These are phyloP conservation scores for Sporothrix protearum DNA, from an alignment of 2,329 filamentous ascomycete species.

Conservation along the genomic window DNA sequence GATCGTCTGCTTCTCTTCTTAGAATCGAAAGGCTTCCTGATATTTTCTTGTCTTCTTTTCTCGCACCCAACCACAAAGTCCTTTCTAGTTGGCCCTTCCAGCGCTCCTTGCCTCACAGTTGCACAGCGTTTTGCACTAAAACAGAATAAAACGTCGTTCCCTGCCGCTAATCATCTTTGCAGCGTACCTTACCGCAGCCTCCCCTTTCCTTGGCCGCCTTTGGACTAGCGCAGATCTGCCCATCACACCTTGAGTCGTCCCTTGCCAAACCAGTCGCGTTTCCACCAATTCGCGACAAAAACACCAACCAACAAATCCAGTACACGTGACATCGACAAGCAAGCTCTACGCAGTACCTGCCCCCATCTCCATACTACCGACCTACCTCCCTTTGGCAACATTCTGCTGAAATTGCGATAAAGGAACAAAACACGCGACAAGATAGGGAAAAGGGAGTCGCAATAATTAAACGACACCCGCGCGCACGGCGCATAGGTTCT, in stretches of 20 bases:
- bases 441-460: background rate
- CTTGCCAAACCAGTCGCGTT: constrained; percentile 15
- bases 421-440: background rate
- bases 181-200: background rate
- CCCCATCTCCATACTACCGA: background rate
- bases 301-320: background rate
- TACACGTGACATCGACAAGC: constrained; percentile 4
- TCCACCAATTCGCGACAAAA: constrained; percentile 9
- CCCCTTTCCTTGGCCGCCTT: constrained; percentile 13
- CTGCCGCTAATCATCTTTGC: constrained; percentile 18
- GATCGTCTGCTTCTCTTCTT: background rate
- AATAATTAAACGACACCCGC: background rate
- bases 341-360: background rate
- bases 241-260: background rate
- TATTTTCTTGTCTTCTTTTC: background rate
- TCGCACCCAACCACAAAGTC: too few species aligned
- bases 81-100: background rate
- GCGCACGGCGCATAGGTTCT: background rate
- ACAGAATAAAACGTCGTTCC: background rate
- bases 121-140: background rate
- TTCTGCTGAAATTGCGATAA: background rate
- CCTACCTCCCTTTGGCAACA: background rate
- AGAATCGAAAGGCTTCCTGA: background rate
- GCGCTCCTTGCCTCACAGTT: background rate
- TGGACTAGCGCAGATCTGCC: constrained; percentile 20